Evolutionary conservation across 306 rosid genomes (phyloP).

Genomic region (Benincasa hispida): DNA sequence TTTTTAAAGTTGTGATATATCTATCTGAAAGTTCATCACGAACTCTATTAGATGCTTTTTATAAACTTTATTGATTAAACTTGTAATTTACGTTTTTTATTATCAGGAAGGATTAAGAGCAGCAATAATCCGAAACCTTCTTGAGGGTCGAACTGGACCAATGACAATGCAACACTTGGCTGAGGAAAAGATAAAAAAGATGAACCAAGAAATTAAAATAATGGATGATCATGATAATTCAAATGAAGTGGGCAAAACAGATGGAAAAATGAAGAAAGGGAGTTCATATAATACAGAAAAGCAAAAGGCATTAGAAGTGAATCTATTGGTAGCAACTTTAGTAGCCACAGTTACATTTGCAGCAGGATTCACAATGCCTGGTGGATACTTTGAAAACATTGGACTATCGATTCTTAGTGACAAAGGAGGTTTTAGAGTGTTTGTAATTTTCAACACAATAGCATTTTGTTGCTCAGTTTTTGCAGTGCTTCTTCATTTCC

Average conservation of each 20-base stretch:
- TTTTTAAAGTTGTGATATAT: too few relatives aligned
- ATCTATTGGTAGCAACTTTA: neutral
- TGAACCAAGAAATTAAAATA: neutral
- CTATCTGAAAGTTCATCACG: too few relatives aligned
- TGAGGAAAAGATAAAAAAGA: neutral
- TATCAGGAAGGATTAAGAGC: neutral
- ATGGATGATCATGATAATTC: neutral
- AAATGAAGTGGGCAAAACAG: neutral
- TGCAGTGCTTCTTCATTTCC: conserved; percentile 4
- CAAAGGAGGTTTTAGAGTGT: neutral
- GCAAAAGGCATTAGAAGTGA: neutral
- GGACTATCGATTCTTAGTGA: too few relatives aligned
- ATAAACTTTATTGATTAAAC: too few relatives aligned
- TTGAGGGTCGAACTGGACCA: neutral
- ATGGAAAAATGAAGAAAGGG: neutral
- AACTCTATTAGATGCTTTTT: too few relatives aligned
- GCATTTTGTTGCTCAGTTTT: neutral
- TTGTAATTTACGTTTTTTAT: neutral
- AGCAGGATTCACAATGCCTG: neutral
- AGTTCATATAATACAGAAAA: neutral
- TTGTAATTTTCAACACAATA: neutral
- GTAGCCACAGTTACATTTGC: neutral
- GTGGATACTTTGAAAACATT: neutral
- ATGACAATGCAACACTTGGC: neutral
- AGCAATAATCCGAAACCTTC: neutral